Conservation (phyloP, 75 land plant genomes). For the Picea sitchensis region DNA sequence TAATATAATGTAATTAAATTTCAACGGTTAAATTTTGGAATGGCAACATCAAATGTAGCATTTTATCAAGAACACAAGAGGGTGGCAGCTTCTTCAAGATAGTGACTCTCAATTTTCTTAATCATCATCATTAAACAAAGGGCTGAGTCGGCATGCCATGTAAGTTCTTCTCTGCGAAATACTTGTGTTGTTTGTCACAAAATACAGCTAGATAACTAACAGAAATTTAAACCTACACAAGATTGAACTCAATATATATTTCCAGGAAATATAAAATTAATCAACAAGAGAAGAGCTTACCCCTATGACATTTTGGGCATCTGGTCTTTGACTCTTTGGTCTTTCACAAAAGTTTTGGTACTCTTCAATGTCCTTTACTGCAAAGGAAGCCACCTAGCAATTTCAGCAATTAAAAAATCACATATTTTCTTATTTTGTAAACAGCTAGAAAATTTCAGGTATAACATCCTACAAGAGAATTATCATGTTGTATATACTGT, state of each 20-base stretch:
- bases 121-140: neutral
- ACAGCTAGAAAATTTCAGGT: neutral
- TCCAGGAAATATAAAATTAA: neutral
- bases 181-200: neutral
- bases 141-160: neutral
- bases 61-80: neutral
- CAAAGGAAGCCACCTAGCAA: conserved; percentile 79
- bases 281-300: conserved; percentile 26
- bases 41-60: neutral
- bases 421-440: neutral
- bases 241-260: neutral
- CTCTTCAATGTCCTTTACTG: conserved; percentile 86
- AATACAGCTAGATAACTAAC: neutral
- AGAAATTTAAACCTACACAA: neutral
- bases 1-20: neutral
- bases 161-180: neutral
- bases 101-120: neutral
- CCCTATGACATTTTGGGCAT: conserved; percentile 78
- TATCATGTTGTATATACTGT: too few relatives aligned
- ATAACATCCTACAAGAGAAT: too few relatives aligned
- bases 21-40: neutral
- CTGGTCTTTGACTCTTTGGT: conserved; percentile 74
- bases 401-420: neutral
- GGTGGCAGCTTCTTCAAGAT: neutral
- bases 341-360: conserved; percentile 96